These are phyloP conservation scores for Piloderma croceum DNA, from an alignment of 768 basidiomycete species.

Conservation along the genomic window DNA sequence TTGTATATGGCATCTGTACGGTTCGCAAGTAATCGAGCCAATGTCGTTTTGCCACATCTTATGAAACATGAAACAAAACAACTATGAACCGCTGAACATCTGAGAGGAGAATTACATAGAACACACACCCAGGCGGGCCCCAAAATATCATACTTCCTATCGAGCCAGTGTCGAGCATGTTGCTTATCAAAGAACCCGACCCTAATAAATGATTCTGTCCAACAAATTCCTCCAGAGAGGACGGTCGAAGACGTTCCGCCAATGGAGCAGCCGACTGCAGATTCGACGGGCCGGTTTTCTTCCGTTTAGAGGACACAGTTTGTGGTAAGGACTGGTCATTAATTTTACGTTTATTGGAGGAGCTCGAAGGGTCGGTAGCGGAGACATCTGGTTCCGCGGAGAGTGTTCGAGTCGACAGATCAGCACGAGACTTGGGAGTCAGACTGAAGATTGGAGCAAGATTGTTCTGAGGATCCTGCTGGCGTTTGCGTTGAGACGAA, in stretches of 20 bases:
- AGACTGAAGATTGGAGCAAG: slow-evolving; percentile 41
- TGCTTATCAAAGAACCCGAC: slow-evolving; percentile 50
- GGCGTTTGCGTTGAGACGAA: slow-evolving; percentile 10
- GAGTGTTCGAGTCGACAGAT: slow-evolving; percentile 15
- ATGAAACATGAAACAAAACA: no score
- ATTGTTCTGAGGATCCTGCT: slow-evolving; percentile 18
- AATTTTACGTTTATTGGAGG: slow-evolving; percentile 26
- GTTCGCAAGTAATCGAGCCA: slow-evolving; percentile 65
- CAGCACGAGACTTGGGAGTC: slow-evolving; percentile 13
- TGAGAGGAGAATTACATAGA: not conserved
- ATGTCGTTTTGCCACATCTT: slow-evolving; percentile 70
- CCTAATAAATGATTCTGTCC: slow-evolving; percentile 66
- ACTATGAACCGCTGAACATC: no score
- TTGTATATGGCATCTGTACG: slow-evolving; percentile 58
- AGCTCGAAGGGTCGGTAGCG: slow-evolving; percentile 17
- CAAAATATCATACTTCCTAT: slow-evolving; percentile 63
- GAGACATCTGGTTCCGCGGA: slow-evolving; percentile 11
- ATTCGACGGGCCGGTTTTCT: slow-evolving; percentile 17
- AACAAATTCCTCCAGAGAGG: slow-evolving; percentile 56
- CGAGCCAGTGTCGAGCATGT: slow-evolving; percentile 43
- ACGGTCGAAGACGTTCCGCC: slow-evolving; percentile 70
- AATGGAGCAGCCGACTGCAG: slow-evolving; percentile 44
- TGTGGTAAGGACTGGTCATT: slow-evolving; percentile 1
- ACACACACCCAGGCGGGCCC: slow-evolving; percentile 64
- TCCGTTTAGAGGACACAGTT: slow-evolving; percentile 16